A percentile compares a stretch with the other conserved stretches of the same genome.
These are phyloP conservation scores for Saksenaea oblongispora DNA, from an alignment of 371 early-diverging fungal species.

Conservation along the genomic window DNA sequence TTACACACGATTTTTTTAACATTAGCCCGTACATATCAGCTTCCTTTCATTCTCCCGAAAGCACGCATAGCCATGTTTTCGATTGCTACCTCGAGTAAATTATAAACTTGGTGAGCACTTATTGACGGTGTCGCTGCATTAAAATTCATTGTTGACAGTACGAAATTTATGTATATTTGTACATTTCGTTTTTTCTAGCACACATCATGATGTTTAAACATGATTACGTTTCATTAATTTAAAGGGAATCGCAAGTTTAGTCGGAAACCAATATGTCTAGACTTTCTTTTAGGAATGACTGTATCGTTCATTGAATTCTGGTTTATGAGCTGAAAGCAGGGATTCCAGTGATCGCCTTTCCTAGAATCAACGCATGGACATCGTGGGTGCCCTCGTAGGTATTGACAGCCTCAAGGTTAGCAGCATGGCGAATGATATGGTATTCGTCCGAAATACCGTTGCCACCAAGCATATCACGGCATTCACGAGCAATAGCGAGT, in stretches of 20 bases:
- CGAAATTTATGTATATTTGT: no score
- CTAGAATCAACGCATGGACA: conserved; percentile 94
- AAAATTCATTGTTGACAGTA: no score
- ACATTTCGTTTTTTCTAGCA: no score
- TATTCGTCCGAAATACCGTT: conserved; percentile 98
- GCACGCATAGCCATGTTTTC: no score
- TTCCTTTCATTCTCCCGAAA: no score
- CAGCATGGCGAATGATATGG: conserved; percentile 94
- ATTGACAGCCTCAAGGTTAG: conserved; percentile 95
- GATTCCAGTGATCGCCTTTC: conserved; percentile 95
- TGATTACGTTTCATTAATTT: no score
- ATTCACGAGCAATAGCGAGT: conserved; percentile 87
- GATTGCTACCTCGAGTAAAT: no score
- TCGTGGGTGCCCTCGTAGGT: conserved; percentile 98
- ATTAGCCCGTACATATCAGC: no score
- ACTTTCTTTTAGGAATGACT: background rate
- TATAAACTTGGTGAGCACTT: no score
- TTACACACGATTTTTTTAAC: no score
- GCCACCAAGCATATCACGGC: conserved; percentile 88
- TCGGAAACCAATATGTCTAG: background rate
- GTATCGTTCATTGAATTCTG: background rate
- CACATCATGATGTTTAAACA: no score
- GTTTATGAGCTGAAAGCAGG: conserved; percentile 61
- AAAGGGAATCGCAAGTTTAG: background rate
- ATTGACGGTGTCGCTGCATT: no score